phyloP scores from a whole-genome alignment of 1,284 basidiomycete species.

The Erythrobasidium hasegawianum region DNA sequence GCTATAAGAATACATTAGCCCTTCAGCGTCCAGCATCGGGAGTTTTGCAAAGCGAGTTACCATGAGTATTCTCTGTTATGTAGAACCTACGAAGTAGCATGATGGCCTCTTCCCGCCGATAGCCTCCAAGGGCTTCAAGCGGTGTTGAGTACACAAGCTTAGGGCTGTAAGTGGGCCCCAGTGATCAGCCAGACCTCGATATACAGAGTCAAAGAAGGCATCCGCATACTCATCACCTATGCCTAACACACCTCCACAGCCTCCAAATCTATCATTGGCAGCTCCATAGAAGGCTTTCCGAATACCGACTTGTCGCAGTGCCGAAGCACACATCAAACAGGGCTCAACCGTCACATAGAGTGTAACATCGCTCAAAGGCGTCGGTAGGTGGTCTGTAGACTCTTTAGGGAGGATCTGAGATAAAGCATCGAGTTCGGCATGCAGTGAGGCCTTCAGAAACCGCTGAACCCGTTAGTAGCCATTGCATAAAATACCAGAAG shows the following conservation, averaged over 20 bases:
- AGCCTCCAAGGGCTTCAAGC: conserved; percentile 77
- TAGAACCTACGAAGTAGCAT: conserved; percentile 93
- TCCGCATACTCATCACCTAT: conserved; percentile 70
- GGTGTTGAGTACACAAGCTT: conserved; percentile 57
- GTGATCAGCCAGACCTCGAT: too few relatives aligned
- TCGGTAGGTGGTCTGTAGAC: conserved; percentile 34
- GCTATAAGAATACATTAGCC: conserved; percentile 58
- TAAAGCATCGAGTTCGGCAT: conserved; percentile 97
- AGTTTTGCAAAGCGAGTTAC: too few relatives aligned
- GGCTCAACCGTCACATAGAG: conserved; percentile 99
- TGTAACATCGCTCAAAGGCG: conserved; percentile 67
- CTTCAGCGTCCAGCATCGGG: too few relatives aligned
- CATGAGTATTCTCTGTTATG: conserved; percentile 88
- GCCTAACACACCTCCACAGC: conserved; percentile 89
- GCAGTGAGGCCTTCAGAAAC: conserved; percentile 76
- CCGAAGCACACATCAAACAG: conserved; percentile 98
- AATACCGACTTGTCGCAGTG: conserved; percentile 88
- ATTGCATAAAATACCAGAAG: background rate
- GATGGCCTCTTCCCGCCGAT: conserved; percentile 86
- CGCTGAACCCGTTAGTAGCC: conserved; percentile 21
- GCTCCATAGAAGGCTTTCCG: conserved; percentile 88
- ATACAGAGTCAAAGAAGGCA: too few relatives aligned
- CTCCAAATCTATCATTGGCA: conserved; percentile 94
- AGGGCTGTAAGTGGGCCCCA: conserved; percentile 41
- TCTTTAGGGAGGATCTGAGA: conserved; percentile 69